Conservation (phyloP, 345 rosid genomes). For the Linum trigynum region DNA sequence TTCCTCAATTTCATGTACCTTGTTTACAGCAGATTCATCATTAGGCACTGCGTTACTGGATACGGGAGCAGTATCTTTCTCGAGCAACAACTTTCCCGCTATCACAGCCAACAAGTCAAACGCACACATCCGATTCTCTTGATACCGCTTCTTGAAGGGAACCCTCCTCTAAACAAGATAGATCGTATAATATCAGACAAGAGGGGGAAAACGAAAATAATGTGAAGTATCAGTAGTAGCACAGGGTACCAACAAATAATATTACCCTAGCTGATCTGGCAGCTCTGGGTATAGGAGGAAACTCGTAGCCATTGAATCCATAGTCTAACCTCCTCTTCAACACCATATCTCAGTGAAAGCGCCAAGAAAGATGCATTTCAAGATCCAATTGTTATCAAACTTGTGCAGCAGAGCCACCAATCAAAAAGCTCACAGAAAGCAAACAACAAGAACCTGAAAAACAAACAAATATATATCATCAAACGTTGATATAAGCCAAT, state of each 20-base stretch:
- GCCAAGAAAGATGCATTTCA: not conserved
- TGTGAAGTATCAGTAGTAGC: not conserved
- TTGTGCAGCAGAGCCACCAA: too few relatives aligned
- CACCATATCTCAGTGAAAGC: conserved; percentile 39
- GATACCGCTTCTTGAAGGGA: conserved; percentile 36
- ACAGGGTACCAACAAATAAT: conserved; percentile 5
- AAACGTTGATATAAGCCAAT: too few relatives aligned
- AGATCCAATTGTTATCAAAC: not conserved
- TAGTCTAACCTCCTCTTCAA: conserved; percentile 72
- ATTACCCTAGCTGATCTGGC: conserved; percentile 85
- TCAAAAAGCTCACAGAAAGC: too few relatives aligned
- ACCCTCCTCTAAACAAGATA: conserved; percentile 45
- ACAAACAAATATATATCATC: too few relatives aligned
- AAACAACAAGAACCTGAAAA: too few relatives aligned
- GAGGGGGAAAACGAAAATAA: not conserved
- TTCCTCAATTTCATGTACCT: conserved; percentile 23
- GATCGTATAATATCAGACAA: not conserved
- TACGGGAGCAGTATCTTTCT: conserved; percentile 30
- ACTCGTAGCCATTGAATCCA: conserved; percentile 86
- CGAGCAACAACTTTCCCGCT: conserved; percentile 68
- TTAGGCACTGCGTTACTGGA: conserved; percentile 28
- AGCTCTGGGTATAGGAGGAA: conserved; percentile 82
- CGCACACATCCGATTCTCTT: conserved; percentile 48
- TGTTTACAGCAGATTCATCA: conserved; percentile 24
- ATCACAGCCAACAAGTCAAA: conserved; percentile 89